Evolutionary conservation across 495 filamentous ascomycete species (phyloP).

Genomic region (Penicillium chermesinum): DNA sequence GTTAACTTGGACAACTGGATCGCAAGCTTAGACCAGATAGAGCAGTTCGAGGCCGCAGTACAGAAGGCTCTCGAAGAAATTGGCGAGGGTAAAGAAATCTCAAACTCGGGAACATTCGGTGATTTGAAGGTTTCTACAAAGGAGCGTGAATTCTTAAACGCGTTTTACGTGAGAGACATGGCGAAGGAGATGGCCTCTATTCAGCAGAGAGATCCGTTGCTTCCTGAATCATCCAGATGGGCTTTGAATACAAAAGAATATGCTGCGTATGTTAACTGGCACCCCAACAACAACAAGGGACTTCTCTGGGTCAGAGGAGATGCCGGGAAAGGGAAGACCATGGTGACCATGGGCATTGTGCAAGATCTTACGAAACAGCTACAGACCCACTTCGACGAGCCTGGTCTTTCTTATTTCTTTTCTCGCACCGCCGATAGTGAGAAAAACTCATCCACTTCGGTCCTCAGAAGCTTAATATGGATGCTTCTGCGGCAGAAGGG

Average conservation of each 20-base stretch:
- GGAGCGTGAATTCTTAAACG: background rate
- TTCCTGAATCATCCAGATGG: background rate
- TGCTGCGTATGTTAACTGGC: background rate
- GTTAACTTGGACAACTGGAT: background rate
- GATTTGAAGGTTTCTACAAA: too few species aligned
- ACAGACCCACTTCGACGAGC: background rate
- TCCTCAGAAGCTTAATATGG: background rate
- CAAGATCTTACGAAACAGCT: background rate
- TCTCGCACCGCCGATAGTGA: background rate
- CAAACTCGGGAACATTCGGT: too few species aligned
- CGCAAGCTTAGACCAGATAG: background rate
- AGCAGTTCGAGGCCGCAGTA: background rate
- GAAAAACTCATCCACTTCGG: background rate
- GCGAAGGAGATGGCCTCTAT: background rate
- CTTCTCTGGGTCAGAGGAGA: background rate
- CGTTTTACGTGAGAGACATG: background rate
- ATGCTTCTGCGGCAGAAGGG: background rate
- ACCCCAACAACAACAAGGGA: background rate
- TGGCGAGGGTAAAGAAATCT: too few species aligned
- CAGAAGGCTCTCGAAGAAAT: background rate
- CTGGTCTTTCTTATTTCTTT: background rate
- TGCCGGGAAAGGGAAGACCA: background rate
- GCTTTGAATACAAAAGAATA: background rate
- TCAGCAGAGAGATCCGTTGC: background rate
- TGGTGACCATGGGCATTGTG: background rate